Conservation (phyloP, 176 grass and related monocot genomes). For the Carex pumila region DNA sequence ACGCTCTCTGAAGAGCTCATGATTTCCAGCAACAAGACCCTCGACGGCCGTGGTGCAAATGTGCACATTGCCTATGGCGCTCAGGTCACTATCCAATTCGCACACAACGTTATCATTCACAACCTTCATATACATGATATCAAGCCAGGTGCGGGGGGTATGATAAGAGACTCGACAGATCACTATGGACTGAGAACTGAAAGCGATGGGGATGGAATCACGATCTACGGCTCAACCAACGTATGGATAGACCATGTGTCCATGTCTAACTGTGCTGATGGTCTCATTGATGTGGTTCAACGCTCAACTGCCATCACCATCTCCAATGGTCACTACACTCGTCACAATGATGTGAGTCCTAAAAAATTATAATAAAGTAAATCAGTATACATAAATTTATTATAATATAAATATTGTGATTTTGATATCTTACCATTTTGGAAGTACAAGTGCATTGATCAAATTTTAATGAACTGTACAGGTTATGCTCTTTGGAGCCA, state of each 20-base stretch:
- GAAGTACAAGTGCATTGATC: background rate
- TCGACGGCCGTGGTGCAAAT: conserved; percentile 65
- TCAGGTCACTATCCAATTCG: conserved; percentile 50
- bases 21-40: conserved; percentile 57
- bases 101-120: conserved; percentile 80
- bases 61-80: conserved; percentile 55
- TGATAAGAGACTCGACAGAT: conserved; percentile 44
- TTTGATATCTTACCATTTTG: background rate
- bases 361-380: background rate
- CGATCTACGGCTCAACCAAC: conserved; percentile 50
- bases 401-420: background rate
- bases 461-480: background rate
- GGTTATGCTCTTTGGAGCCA: conserved; percentile 67
- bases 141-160: conserved; percentile 27
- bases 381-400: background rate
- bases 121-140: conserved; percentile 71
- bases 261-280: conserved; percentile 70
- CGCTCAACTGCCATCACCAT: conserved; percentile 69
- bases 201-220: conserved; percentile 76
- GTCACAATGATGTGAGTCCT: conserved; percentile 65
- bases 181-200: conserved; percentile 50
- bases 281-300: conserved; percentile 61
- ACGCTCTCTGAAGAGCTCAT: conserved; percentile 52
- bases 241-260: conserved; percentile 91
- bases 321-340: conserved; percentile 77